Evolutionary conservation across 208 protist genomes (phyloP).

Genomic region (Trypanosoma melophagium): DNA sequence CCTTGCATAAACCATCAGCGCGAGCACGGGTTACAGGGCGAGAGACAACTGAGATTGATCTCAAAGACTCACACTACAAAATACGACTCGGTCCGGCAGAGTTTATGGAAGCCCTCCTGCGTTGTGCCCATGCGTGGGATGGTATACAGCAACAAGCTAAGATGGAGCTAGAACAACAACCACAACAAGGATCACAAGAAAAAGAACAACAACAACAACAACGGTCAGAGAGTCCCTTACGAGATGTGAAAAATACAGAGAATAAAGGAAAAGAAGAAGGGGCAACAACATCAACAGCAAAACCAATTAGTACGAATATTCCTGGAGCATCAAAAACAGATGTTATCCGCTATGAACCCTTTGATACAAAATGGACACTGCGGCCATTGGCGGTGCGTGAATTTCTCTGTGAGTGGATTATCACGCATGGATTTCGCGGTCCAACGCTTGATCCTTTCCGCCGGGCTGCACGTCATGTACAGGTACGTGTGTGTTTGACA

Average conservation of each 20-base stretch:
- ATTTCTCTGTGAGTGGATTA: conserved; percentile 49
- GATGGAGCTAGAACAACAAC: no score
- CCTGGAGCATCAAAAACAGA: neutral
- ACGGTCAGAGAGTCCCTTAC: conserved; percentile 2
- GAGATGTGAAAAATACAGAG: neutral
- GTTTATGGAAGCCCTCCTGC: conserved; percentile 69
- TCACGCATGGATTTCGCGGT: conserved; percentile 48
- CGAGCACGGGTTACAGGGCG: conserved; percentile 21
- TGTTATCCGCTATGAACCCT: conserved; percentile 33
- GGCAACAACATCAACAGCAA: neutral
- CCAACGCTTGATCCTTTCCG: conserved; percentile 29
- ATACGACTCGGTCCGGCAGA: conserved; percentile 55
- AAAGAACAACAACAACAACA: conserved; percentile 10
- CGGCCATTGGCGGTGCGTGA: conserved; percentile 36
- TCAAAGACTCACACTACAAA: conserved; percentile 46
- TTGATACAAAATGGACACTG: conserved; percentile 38
- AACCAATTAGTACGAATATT: neutral
- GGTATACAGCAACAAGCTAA: conserved; percentile 25
- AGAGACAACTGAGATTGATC: conserved; percentile 63
- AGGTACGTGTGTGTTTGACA: conserved; percentile 27
- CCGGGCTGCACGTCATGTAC: conserved; percentile 21
- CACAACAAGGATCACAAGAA: no score
- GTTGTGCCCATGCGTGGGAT: conserved; percentile 72
- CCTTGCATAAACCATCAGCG: neutral
- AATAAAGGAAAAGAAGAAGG: conserved; percentile 2